Conservation (phyloP, 192 early-diverging fungal species). For the Backusella mclennaniae region DNA sequence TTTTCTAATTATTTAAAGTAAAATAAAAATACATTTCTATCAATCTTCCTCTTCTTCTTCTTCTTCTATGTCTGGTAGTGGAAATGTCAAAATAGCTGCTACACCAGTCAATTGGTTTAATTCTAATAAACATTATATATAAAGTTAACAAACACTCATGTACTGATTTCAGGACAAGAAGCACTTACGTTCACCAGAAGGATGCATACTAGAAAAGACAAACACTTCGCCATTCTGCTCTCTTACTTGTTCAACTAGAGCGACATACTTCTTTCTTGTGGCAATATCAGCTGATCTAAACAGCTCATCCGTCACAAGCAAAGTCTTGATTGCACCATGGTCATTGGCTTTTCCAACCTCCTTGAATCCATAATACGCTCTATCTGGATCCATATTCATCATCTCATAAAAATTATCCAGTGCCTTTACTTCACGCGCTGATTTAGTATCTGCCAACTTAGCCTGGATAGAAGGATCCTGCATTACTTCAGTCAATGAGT, state of each 20-base stretch:
- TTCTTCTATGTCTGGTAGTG: slow-evolving; percentile 83
- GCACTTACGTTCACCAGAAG: slow-evolving; percentile 86
- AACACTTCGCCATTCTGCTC: slow-evolving; percentile 73
- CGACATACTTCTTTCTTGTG: slow-evolving; percentile 84
- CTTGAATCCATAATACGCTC: slow-evolving; percentile 90
- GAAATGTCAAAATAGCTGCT: slow-evolving; percentile 90
- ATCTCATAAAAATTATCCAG: slow-evolving; percentile 88
- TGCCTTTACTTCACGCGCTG: slow-evolving; percentile 77
- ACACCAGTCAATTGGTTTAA: slow-evolving; percentile 93
- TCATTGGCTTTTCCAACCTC: slow-evolving; percentile 87
- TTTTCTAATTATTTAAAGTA: slow-evolving; percentile 6
- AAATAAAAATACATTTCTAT: slow-evolving; percentile 6
- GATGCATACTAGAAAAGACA: slow-evolving; percentile 92
- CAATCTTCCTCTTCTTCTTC: slow-evolving; percentile 41
- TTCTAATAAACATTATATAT: slow-evolving; percentile 42
- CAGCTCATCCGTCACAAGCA: slow-evolving; percentile 91
- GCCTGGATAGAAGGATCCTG: slow-evolving; percentile 77
- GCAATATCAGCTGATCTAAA: slow-evolving; percentile 88
- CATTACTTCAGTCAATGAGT: slow-evolving; percentile 93
- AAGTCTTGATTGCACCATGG: slow-evolving; percentile 79
- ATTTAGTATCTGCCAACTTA: slow-evolving; percentile 89
- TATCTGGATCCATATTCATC: slow-evolving; percentile 84
- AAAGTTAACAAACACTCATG: too few relatives aligned
- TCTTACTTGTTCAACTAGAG: slow-evolving; percentile 80
- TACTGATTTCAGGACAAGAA: too few relatives aligned